These are phyloP conservation scores for Begonia masoniana DNA, from an alignment of 306 rosid genomes.

Conservation along the genomic window DNA sequence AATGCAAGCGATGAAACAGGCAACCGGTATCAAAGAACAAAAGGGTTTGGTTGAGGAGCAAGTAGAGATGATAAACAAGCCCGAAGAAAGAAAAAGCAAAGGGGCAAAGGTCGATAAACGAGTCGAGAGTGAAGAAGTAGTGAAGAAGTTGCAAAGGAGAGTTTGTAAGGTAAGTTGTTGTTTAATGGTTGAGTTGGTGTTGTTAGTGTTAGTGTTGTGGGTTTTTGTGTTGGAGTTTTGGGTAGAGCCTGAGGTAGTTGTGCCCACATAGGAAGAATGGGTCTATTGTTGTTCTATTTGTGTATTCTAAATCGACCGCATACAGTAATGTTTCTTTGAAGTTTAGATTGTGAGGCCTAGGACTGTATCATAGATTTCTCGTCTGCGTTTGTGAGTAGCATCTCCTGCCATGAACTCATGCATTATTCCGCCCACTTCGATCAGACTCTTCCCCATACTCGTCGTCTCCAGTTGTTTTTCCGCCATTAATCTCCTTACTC, in stretches of 20 bases:
- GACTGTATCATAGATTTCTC: slow-evolving; percentile 12
- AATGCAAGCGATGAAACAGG: slow-evolving; percentile 29
- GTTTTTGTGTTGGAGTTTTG: slow-evolving; percentile 28
- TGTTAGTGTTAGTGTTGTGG: slow-evolving; percentile 42
- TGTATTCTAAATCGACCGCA: too few species aligned
- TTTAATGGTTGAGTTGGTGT: slow-evolving; percentile 39
- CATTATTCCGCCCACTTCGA: slow-evolving; percentile 21
- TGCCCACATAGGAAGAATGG: slow-evolving; percentile 54
- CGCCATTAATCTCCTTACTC: slow-evolving; percentile 14
- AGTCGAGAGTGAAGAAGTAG: slow-evolving; percentile 42
- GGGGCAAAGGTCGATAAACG: slow-evolving; percentile 36
- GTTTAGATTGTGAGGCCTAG: too few species aligned
- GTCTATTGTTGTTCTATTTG: slow-evolving; percentile 12
- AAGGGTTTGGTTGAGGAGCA: slow-evolving; percentile 36
- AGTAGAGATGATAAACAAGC: slow-evolving; percentile 29
- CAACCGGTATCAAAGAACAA: slow-evolving; percentile 34
- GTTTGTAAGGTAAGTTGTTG: slow-evolving; percentile 42
- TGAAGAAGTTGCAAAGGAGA: slow-evolving; percentile 33
- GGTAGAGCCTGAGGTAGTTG: slow-evolving; percentile 33
- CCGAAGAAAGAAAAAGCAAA: slow-evolving; percentile 33
- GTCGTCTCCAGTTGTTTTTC: slow-evolving; percentile 25
- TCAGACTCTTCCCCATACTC: slow-evolving; percentile 23
- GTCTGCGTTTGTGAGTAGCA: slow-evolving; percentile 7
- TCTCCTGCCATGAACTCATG: slow-evolving; percentile 28
- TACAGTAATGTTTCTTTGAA: too few species aligned